Conservation (phyloP, 2,329 filamentous ascomycete species). For the Verruconis gallopava region DNA sequence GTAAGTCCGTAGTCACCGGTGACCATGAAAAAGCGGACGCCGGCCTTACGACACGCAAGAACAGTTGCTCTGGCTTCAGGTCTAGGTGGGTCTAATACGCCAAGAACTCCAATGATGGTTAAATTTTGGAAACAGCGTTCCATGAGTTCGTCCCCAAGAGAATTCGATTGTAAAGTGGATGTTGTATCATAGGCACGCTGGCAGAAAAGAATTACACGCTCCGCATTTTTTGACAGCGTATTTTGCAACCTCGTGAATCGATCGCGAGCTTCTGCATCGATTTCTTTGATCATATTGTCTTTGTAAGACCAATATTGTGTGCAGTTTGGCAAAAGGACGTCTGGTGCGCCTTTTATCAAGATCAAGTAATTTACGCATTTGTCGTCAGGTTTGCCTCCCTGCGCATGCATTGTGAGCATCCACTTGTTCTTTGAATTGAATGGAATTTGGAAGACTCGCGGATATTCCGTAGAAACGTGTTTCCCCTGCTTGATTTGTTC, state of each 20-base stretch:
- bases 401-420: conserved; percentile 29
- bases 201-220: neutral
- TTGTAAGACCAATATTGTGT: too few relatives aligned
- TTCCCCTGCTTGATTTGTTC: neutral
- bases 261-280: conserved; percentile 17
- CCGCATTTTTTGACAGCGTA: neutral
- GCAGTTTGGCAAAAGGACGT: too few relatives aligned
- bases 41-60: conserved; percentile 22
- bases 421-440: conserved; percentile 41
- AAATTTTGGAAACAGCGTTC: neutral
- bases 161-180: neutral
- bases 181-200: neutral
- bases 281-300: too few relatives aligned
- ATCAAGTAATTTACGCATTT: too few relatives aligned
- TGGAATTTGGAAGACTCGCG: conserved; percentile 29
- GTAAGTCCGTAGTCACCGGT: conserved; percentile 31
- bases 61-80: conserved; percentile 21
- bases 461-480: conserved; percentile 11
- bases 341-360: too few relatives aligned
- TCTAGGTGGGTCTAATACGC: neutral
- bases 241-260: neutral
- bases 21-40: conserved; percentile 31
- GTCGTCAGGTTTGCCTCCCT: too few relatives aligned
- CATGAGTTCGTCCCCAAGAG: neutral
- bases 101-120: neutral